These are phyloP conservation scores for Globisporangium cylindrosporum DNA, from an alignment of 352 stramenopile genomes.

Conservation along the genomic window DNA sequence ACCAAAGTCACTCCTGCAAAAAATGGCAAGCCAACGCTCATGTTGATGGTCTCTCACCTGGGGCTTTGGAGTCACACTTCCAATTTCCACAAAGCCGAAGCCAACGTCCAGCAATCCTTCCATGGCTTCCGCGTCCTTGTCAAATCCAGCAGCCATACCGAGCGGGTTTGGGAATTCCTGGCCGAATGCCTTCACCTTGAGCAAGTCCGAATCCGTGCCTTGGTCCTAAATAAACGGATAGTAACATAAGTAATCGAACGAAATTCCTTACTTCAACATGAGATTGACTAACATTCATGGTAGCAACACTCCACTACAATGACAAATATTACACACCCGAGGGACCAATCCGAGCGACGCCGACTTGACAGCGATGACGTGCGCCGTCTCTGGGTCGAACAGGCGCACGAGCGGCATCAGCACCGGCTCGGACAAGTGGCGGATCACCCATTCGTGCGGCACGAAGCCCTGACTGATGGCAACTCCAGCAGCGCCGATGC, in stretches of 20 bases:
- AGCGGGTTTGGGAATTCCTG: constrained; percentile 91
- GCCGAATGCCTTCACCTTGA: constrained; percentile 54
- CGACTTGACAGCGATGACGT: constrained; percentile 80
- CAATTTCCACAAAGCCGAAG: constrained; percentile 96
- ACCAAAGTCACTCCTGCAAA: too few species aligned
- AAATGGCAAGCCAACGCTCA: not conserved
- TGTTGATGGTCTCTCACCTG: constrained; percentile 35
- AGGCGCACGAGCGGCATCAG: constrained; percentile 76
- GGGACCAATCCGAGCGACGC: constrained; percentile 71
- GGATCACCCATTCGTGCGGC: constrained; percentile 74
- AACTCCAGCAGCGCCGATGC: constrained; percentile 49
- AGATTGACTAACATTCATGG: not conserved
- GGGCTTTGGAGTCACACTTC: constrained; percentile 92
- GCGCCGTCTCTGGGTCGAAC: constrained; percentile 85
- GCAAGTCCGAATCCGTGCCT: constrained; percentile 43
- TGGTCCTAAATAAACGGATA: constrained; percentile 28
- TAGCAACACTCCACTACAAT: not conserved
- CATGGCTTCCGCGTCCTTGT: constrained; percentile 96
- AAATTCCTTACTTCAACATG: constrained; percentile 6
- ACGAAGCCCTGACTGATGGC: constrained; percentile 65
- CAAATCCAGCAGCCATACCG: constrained; percentile 96
- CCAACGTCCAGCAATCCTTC: constrained; percentile 92
- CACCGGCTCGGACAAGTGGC: constrained; percentile 64
- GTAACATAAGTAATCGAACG: not conserved
- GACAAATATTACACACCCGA: constrained; percentile 29